phyloP scores from a whole-genome alignment of 257 asterid species.

The Orobanche coerulescens region DNA sequence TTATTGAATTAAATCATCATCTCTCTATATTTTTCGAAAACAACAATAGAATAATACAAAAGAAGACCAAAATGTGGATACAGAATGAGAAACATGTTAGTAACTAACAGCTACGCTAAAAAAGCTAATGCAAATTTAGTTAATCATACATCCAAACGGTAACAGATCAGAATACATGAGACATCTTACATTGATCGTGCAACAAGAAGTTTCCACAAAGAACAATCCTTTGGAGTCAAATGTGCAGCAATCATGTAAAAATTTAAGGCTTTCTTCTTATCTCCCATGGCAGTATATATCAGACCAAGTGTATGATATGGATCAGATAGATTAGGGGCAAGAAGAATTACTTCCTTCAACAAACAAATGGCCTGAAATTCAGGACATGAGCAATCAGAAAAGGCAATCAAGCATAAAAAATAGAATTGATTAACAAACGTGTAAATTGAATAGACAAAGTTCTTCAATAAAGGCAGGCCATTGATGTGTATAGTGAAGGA shows the following conservation, averaged over 20 bases:
- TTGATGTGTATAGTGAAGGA: neutral
- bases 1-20: neutral
- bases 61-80: neutral
- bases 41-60: neutral
- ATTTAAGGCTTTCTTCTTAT: slow-evolving; percentile 50
- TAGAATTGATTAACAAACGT: slow-evolving; percentile 17
- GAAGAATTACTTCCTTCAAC: slow-evolving; percentile 62
- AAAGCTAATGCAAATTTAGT: slow-evolving; percentile 9
- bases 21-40: neutral
- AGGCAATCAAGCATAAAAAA: slow-evolving; percentile 11
- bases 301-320: slow-evolving; percentile 79
- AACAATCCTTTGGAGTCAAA: slow-evolving; percentile 62
- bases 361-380: slow-evolving; percentile 54
- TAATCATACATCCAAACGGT: neutral
- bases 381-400: slow-evolving; percentile 20
- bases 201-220: slow-evolving; percentile 77
- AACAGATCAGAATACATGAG: neutral
- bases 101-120: neutral
- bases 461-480: slow-evolving; percentile 3
- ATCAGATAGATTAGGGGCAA: slow-evolving; percentile 69
- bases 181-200: slow-evolving; percentile 50
- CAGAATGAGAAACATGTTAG: neutral
- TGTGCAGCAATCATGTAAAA: slow-evolving; percentile 87
- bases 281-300: slow-evolving; percentile 48
- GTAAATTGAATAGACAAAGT: slow-evolving; percentile 3